phyloP scores from a whole-genome alignment of 2,329 filamentous ascomycete genomes.

The Diaporthe vexans region DNA sequence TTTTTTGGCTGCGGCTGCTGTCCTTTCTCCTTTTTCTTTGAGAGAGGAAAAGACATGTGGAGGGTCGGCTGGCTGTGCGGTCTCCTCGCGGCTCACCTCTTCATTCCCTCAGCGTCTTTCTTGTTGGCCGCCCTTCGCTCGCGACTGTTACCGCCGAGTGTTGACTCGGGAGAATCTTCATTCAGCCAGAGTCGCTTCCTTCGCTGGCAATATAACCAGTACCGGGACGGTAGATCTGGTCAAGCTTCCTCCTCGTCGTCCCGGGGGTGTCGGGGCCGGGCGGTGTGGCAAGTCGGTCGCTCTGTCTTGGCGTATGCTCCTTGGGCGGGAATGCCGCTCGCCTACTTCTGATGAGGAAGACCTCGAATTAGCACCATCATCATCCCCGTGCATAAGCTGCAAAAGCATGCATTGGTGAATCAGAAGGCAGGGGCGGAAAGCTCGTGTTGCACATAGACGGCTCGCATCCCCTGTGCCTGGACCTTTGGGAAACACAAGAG shows the following conservation, averaged over 20 bases:
- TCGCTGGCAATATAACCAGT: background rate
- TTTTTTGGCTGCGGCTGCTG: background rate
- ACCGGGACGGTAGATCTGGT: constrained; percentile 13
- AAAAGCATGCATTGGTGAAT: constrained; percentile 34
- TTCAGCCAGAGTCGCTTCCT: constrained; percentile 12
- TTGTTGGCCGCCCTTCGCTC: background rate
- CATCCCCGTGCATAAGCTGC: constrained; percentile 33
- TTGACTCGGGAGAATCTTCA: background rate
- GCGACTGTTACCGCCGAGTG: background rate
- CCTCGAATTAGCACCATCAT: constrained; percentile 24
- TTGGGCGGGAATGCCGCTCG: background rate
- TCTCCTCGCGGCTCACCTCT: background rate
- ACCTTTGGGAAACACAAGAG: constrained; percentile 33
- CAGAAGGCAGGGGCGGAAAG: constrained; percentile 9
- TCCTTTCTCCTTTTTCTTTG: too few species aligned
- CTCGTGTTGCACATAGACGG: background rate
- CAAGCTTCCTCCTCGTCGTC: constrained; percentile 20
- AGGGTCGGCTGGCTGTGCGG: background rate
- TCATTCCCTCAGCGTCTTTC: background rate
- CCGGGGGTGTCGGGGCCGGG: background rate
- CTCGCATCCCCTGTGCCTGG: constrained; percentile 21
- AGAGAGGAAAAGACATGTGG: too few species aligned
- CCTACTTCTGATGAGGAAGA: background rate
- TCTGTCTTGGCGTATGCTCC: constrained; percentile 6
- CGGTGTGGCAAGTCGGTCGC: background rate